These are phyloP conservation scores for Rhodotorula mucilaginosa DNA, from an alignment of 1,284 basidiomycete genomes.

Conservation along the genomic window DNA sequence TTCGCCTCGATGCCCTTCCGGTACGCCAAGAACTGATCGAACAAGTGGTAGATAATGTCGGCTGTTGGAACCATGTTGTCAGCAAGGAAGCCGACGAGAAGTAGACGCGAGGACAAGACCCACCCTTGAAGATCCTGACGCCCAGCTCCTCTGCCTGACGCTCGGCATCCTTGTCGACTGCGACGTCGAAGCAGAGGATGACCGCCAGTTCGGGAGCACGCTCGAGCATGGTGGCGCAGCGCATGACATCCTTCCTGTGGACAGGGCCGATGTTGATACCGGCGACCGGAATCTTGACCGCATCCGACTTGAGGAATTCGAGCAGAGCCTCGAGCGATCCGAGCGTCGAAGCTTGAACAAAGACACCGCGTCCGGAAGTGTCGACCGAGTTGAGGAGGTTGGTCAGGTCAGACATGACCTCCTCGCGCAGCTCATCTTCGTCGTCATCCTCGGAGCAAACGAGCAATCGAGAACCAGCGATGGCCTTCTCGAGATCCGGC, in stretches of 20 bases:
- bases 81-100: neutral
- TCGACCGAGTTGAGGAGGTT: conserved; percentile 86
- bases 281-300: conserved; percentile 81
- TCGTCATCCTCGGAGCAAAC: conserved; percentile 92
- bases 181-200: conserved; percentile 95
- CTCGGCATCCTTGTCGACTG: conserved; percentile 85
- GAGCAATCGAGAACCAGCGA: conserved; percentile 91
- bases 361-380: conserved; percentile 92
- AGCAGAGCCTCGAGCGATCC: conserved; percentile 96
- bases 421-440: conserved; percentile 89
- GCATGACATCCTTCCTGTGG: conserved; percentile 93
- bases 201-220: conserved; percentile 93
- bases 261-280: conserved; percentile 98
- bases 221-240: conserved; percentile 90
- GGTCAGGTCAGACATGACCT: conserved; percentile 95
- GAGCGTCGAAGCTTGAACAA: conserved; percentile 95
- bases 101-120: conserved; percentile 23
- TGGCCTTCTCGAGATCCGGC: conserved; percentile 97
- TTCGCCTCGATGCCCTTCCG: conserved; percentile 88
- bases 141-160: conserved; percentile 89
- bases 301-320: conserved; percentile 80
- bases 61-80: conserved; percentile 54
- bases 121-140: conserved; percentile 88
- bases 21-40: conserved; percentile 97
- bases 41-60: conserved; percentile 98